These are phyloP conservation scores for Neonectria sp. DNA, from an alignment of 2,329 filamentous ascomycete species.

Conservation along the genomic window DNA sequence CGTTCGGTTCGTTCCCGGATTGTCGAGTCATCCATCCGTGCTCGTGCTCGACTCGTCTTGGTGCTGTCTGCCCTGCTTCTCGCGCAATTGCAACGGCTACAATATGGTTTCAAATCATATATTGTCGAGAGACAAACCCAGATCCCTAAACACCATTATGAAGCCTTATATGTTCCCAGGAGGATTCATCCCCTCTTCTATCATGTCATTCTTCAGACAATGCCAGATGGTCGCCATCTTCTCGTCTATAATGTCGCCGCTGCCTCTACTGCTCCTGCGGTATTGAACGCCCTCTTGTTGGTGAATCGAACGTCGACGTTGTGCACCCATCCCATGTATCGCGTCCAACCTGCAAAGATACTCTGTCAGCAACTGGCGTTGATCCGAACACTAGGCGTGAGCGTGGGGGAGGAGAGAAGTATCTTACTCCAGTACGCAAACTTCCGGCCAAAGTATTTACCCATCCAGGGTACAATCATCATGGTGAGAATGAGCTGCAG, in stretches of 20 bases:
- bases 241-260: conserved; percentile 65
- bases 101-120: conserved; percentile 30
- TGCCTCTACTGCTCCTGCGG: conserved; percentile 74
- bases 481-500: conserved; percentile 93
- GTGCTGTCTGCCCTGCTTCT: conserved; percentile 1
- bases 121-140: conserved; percentile 32
- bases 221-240: not conserved
- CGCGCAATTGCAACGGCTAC: conserved; percentile 4
- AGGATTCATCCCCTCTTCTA: conserved; percentile 12
- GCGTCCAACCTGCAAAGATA: conserved; percentile 81
- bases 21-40: not conserved
- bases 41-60: not conserved
- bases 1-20: not conserved
- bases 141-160: conserved; percentile 42
- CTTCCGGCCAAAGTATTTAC: conserved; percentile 94
- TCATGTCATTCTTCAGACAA: conserved; percentile 7
- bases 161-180: conserved; percentile 34
- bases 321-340: conserved; percentile 96
- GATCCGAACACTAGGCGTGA: not conserved
- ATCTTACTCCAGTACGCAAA: conserved; percentile 95
- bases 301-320: conserved; percentile 79
- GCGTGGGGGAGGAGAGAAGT: not conserved
- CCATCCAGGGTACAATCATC: conserved; percentile 93
- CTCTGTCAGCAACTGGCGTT: conserved; percentile 33
- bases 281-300: conserved; percentile 75